Percentiles rank a stretch among this genome's conserved stretches.
phyloP scores from a whole-genome alignment of 164 flowering plant genomes.

The Sedum album region DNA sequence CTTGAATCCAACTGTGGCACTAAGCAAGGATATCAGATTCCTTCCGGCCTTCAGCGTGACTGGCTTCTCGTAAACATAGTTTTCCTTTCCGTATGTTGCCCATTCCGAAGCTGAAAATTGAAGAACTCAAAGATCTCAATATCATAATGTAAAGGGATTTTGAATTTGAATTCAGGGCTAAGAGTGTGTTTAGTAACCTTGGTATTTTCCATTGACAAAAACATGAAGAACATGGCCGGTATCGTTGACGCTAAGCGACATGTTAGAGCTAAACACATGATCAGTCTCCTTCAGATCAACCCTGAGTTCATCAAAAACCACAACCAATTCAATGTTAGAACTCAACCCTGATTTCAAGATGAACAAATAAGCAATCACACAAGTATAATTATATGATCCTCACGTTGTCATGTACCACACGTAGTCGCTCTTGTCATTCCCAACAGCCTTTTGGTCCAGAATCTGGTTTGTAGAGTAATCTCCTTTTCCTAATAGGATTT shows the following conservation, averaged over 20 bases:
- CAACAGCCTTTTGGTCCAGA: slow-evolving; percentile 42
- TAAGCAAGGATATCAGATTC: slow-evolving; percentile 46
- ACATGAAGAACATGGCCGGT: slow-evolving; percentile 63
- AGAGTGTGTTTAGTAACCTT: slow-evolving; percentile 24
- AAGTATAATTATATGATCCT: too few species aligned
- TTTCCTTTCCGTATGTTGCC: slow-evolving; percentile 17
- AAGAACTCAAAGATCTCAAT: background rate
- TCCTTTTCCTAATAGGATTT: slow-evolving; percentile 27
- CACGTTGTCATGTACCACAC: slow-evolving; percentile 81
- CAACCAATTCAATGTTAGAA: background rate
- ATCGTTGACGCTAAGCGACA: slow-evolving; percentile 39
- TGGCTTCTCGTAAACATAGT: slow-evolving; percentile 22
- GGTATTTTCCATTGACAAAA: slow-evolving; percentile 39
- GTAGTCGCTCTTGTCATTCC: slow-evolving; percentile 54
- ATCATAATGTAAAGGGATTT: background rate
- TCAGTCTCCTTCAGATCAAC: slow-evolving; percentile 26
- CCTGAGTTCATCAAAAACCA: slow-evolving; percentile 6
- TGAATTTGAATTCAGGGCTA: background rate
- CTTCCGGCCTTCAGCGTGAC: slow-evolving; percentile 29
- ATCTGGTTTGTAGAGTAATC: slow-evolving; percentile 15
- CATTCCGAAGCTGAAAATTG: slow-evolving; percentile 32
- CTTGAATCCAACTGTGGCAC: slow-evolving; percentile 41
- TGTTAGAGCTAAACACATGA: slow-evolving; percentile 21
- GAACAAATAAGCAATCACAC: too few species aligned
- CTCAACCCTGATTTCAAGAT: too few species aligned